Evolutionary conservation across 2,329 filamentous ascomycete species (phyloP).

Genomic region (Epichloe sylvatica): DNA sequence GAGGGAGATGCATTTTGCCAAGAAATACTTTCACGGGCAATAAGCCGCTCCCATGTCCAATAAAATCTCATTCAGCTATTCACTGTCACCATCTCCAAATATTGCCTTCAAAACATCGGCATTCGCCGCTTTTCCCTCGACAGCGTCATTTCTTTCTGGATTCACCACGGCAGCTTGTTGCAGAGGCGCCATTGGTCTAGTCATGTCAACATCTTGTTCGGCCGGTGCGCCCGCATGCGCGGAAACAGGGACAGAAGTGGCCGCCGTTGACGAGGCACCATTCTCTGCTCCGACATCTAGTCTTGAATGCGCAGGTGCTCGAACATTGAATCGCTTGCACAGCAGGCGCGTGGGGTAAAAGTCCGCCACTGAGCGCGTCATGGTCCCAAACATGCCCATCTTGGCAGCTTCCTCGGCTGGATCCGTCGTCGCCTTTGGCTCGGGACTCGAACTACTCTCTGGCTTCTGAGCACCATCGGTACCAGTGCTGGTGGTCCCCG

Average conservation of each 20-base stretch:
- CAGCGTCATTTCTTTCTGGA: slow-evolving; percentile 50
- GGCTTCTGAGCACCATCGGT: slow-evolving; percentile 4
- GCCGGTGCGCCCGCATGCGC: neutral
- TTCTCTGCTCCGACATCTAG: slow-evolving; percentile 29
- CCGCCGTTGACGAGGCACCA: neutral
- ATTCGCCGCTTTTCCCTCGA: slow-evolving; percentile 60
- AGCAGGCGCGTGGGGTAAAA: slow-evolving; percentile 74
- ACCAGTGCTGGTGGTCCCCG: slow-evolving; percentile 1
- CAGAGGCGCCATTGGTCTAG: neutral
- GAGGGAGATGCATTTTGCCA: no score
- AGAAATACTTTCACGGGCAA: no score
- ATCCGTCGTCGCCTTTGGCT: slow-evolving; percentile 32
- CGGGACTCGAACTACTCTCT: slow-evolving; percentile 18
- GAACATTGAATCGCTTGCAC: slow-evolving; percentile 94
- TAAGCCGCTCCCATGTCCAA: no score
- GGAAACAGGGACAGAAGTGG: neutral
- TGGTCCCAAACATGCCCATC: slow-evolving; percentile 80
- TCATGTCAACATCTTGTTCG: neutral
- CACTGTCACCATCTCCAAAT: slow-evolving; percentile 76
- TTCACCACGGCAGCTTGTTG: slow-evolving; percentile 35
- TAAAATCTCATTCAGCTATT: slow-evolving; percentile 18
- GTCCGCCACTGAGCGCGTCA: slow-evolving; percentile 59
- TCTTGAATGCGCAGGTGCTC: slow-evolving; percentile 54
- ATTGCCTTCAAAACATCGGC: slow-evolving; percentile 83
- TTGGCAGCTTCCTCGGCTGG: slow-evolving; percentile 76